Base-by-base conservation (phyloP, 176 grass and related monocot species). In the Hordeum marinum region DNA sequence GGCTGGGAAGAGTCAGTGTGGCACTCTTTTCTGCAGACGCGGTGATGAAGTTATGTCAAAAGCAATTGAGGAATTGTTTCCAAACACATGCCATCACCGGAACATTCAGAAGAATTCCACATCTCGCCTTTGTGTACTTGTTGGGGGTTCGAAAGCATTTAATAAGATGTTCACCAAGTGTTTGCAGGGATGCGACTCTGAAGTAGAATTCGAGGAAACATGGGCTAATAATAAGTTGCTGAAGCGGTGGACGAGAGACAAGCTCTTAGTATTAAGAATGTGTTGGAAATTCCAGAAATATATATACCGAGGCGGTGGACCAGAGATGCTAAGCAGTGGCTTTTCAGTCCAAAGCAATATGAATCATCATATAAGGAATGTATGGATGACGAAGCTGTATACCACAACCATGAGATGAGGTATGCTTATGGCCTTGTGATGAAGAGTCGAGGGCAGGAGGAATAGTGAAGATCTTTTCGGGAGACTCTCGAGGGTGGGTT, bases 211-310 rank as follows among this genome's bases (percentile, higher is more conserved):
- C 75, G 86, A 93, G 41, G 72, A 91, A 73, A 88, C 91, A 69
- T 93, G 94, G 91, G 70, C 86, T 5, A 88, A 88, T 75, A 90
- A 93, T 52, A 92, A 93, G 79, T 96, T 91, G 94, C 91, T 96
- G 76, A 91, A 50, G 46, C 14, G 46, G 46, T 17, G 46, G 46
- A 17, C 46, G 14, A 50, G 46, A 2, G 46, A 6, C 46, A 91
- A 84, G 91, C 91, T 71, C 80, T 96, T 78, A 85, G 54, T 55
- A 84, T 93, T 11, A 96, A 89, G 60, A 96, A 96, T 89, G 68
- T 66, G 43, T 80, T 79, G 68, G 86, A 84, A 72, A 85, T 95
- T 81, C 91, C 91, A 14, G 82, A 93, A 84, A 89, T 25, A 8
- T 89, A 93, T 85, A 87, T 96, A 80, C 72, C 93, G 52, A 93